Evolutionary conservation across 331 rosid genomes (phyloP).

Genomic region (Pyrus hybrid): DNA sequence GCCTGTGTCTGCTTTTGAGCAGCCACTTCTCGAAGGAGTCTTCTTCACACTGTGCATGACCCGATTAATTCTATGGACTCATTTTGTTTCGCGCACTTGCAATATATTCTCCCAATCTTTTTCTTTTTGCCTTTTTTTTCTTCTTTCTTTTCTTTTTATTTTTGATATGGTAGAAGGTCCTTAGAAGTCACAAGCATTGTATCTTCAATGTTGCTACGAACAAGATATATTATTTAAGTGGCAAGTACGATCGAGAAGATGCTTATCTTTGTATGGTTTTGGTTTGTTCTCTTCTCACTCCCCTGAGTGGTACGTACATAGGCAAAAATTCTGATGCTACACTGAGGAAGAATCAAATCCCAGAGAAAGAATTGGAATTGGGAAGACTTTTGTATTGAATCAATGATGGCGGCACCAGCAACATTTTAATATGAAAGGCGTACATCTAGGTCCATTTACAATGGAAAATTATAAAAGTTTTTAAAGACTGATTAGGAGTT

Average conservation of each 20-base stretch:
- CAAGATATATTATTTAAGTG: neutral
- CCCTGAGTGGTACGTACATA: neutral
- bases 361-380: neutral
- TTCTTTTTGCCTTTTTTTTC: too few relatives aligned
- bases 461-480: too few relatives aligned
- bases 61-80: too few relatives aligned
- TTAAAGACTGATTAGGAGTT: too few relatives aligned
- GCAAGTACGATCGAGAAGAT: neutral
- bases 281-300: neutral
- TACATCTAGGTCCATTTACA: neutral
- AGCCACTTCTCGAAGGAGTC: too few relatives aligned
- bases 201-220: neutral
- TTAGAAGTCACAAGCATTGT: neutral
- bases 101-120: too few relatives aligned
- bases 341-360: conserved; percentile 14
- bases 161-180: too few relatives aligned
- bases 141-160: too few relatives aligned
- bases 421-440: neutral
- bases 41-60: too few relatives aligned
- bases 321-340: conserved; percentile 5
- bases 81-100: too few relatives aligned
- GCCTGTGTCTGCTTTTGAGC: neutral
- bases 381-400: neutral
- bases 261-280: neutral
- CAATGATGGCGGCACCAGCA: neutral